Evolutionary conservation across 257 asterid species (phyloP).

Genomic region (Fraxinus cuspidata): DNA sequence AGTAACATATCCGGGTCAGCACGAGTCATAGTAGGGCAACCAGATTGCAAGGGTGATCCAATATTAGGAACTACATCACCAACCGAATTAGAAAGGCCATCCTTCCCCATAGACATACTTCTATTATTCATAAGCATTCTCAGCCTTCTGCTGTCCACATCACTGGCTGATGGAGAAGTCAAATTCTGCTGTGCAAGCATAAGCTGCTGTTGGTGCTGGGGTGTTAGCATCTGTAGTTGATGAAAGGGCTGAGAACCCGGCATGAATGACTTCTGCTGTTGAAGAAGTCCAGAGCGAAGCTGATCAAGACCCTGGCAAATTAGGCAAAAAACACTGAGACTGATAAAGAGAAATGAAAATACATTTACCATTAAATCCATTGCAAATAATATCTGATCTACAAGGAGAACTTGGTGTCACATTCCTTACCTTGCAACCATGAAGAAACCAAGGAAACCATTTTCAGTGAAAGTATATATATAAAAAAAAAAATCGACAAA

Average conservation of each 20-base stretch:
- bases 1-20: constrained; percentile 75
- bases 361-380: background rate
- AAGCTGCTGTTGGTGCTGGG: constrained; percentile 72
- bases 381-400: background rate
- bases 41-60: constrained; percentile 79
- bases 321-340: constrained; percentile 6
- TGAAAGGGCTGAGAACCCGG: constrained; percentile 83
- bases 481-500: background rate
- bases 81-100: constrained; percentile 72
- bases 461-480: background rate
- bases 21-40: constrained; percentile 71
- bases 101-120: constrained; percentile 55
- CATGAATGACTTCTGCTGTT: constrained; percentile 91
- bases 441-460: background rate
- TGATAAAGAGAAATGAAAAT: constrained; percentile 15
- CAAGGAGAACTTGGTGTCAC: background rate
- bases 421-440: background rate
- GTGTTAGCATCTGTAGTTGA: constrained; percentile 73
- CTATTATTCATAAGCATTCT: constrained; percentile 49
- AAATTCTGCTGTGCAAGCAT: constrained; percentile 52
- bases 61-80: constrained; percentile 80
- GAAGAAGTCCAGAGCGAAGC: constrained; percentile 90
- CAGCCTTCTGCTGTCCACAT: constrained; percentile 48
- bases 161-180: constrained; percentile 49
- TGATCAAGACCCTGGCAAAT: constrained; percentile 73